Base-by-base conservation (phyloP, 352 stramenopile species). In the Phytophthora europaea region DNA sequence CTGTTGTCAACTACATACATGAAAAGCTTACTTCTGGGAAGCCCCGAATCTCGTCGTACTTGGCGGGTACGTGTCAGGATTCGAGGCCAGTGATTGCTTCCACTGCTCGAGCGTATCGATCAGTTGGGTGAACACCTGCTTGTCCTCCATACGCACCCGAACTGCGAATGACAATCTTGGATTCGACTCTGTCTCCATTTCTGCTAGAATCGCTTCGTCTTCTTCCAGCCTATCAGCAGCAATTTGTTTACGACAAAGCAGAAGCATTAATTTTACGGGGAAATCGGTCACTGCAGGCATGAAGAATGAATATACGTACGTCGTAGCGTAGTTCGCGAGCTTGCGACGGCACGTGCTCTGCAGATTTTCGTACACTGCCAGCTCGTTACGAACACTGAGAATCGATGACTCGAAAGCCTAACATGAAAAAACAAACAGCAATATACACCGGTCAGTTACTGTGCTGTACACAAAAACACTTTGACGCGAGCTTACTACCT, bases 311-410 rank as follows among this genome's bases (percentile, higher is more conserved):
- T 45, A n/a, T n/a, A 74, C 78, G 38, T 79, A 88, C 81, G 76
- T 90, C 9, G 81, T 90, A 7, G 77, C 8, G 61, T 79, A 90
- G 36, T 73, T 82, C 6, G 68, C 60, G 15, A 90, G 73, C 50
- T 87, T 88, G 40, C 78, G 76, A 16, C 71, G 72, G 34, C 76
- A 87, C 18, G 72, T 69, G 61, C 53, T 71, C 53, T 87, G 80
- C 20, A 90, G 54, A 53, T 79, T 84, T 51, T 85, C 74, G 38
- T 90, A 90, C 22, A 90, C 83, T 3, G 79, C 76, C 48, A 86
- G 71, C 63, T 90, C 83, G 58, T 90, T 90, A 43, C 81, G 83
- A 56, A 67, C 59, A 22, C 71, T 83, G 22, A 90, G 45, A 36
- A 88, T 81, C 1, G 69, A 71, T 47, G 72, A 71, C 20, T 83